These are phyloP conservation scores for Talaromyces stipitatus DNA, from an alignment of 495 filamentous ascomycete genomes.

Conservation along the genomic window DNA sequence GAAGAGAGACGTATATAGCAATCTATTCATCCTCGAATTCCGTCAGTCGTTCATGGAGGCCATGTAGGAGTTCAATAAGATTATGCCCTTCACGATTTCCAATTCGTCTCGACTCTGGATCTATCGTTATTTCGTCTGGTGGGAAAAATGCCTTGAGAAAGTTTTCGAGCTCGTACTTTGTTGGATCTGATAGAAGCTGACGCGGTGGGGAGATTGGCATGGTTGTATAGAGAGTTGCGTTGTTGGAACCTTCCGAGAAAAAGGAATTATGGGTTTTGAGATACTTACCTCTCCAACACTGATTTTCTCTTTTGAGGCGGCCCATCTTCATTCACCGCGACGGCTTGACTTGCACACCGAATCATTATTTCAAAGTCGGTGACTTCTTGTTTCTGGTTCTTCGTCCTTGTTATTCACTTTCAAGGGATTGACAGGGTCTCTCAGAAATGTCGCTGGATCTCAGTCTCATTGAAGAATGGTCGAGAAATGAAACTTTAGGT, in stretches of 20 bases:
- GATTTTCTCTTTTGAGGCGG: slow-evolving; percentile 1
- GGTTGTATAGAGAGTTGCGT: background rate
- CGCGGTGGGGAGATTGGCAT: background rate
- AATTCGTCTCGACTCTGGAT: background rate
- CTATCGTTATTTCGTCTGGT: background rate
- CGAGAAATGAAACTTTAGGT: background rate
- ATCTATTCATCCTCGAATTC: background rate
- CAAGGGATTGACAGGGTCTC: background rate
- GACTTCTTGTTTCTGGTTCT: background rate
- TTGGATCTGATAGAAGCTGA: background rate
- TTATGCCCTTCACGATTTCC: background rate
- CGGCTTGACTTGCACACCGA: background rate
- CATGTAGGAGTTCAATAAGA: background rate
- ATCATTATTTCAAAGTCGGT: background rate
- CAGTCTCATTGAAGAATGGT: background rate
- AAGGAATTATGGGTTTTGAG: background rate
- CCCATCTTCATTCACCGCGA: background rate
- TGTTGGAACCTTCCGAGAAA: background rate
- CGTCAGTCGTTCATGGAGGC: background rate
- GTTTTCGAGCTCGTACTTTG: background rate
- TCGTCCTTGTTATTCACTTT: background rate
- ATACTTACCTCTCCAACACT: background rate
- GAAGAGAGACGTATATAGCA: no score
- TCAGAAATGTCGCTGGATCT: background rate
- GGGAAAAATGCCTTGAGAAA: background rate